Evolutionary conservation across 371 early-diverging fungal species (phyloP), one percentile per base, ranked within the genome.

Genomic region (Rhizomucor pusillus): DNA sequence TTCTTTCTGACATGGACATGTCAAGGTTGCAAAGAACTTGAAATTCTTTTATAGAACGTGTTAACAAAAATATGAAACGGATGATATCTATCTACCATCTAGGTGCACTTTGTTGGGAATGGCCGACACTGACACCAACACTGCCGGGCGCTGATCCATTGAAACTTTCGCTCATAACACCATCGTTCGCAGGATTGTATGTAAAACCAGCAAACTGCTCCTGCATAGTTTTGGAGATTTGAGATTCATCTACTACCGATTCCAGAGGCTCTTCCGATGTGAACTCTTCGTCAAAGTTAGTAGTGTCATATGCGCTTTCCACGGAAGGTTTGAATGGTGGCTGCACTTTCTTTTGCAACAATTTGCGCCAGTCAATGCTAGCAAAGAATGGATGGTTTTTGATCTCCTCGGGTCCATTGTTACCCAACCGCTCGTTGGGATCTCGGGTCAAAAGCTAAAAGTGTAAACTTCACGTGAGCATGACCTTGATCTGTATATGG

Each of bases 261-360:
- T 95, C 96, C 49, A 79, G 73, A 2, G 97, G 93, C 13, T 79
- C 77, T 65, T 97, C 97, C 10, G 86, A 80, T 3, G 89, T 88
- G 55, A 88, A 88, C 65, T 88, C 88, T 45, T 86, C 89, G 54
- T 90, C 90, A 69, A 93, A 92, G 65, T 93, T 93, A 23, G 88
- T 83, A 0, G 90, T 89, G 58, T 93, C 93, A 19, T 77, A 82
- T 20, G 88, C 88, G 43, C 73, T 63, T 60, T 81, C 88, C 12
- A 97, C 94, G 44, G 83, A 82, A 16, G 97, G 97, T 65, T 92
- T 91, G 82, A 95, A 95, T 2, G 94, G 94, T n/a, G 98, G 97
- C 44, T 88, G 86, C 66, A 92, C 81, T 65, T 92, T 89, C 65
- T 92, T 89, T 46, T 84, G 85, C 66, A 92, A 77, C 39, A 97